Conservation (phyloP, 2,329 filamentous ascomycete species). For the Acrocalymma vagum region DNA sequence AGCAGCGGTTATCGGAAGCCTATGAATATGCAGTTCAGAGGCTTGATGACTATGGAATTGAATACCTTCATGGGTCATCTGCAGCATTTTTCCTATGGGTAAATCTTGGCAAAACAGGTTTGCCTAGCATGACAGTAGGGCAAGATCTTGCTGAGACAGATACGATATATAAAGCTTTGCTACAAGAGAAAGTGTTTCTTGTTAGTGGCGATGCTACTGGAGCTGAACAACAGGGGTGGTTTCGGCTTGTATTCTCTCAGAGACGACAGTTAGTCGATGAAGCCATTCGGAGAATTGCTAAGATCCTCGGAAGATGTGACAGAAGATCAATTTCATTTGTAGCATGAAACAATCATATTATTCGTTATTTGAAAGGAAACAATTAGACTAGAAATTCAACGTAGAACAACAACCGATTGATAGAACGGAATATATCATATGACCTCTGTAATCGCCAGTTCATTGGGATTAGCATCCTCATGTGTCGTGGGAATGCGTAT, state of each 20-base stretch:
- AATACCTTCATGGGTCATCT: conserved; percentile 49
- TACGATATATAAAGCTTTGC: conserved; percentile 53
- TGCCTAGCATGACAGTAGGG: conserved; percentile 15
- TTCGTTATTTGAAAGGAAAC: too few species aligned
- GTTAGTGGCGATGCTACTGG: conserved; percentile 59
- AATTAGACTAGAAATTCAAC: too few species aligned
- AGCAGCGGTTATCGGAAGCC: conserved; percentile 20
- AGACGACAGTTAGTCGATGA: conserved; percentile 3
- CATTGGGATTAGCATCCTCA: too few species aligned
- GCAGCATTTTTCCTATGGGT: conserved; percentile 59
- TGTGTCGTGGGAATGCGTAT: too few species aligned
- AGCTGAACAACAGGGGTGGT: conserved; percentile 59
- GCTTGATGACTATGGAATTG: conserved; percentile 43
- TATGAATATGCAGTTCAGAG: conserved; percentile 19
- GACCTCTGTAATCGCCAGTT: too few species aligned
- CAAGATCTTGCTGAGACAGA: conserved; percentile 54
- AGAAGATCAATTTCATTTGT: too few species aligned
- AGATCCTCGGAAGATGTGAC: too few species aligned
- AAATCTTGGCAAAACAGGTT: conserved; percentile 32
- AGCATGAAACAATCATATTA: too few species aligned
- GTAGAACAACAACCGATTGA: too few species aligned
- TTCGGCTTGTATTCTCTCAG: conserved; percentile 59
- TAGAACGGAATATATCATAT: too few species aligned
- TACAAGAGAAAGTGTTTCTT: conserved; percentile 60
- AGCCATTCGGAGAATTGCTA: conserved; percentile 4